Evolutionary conservation across 164 flowering plant species (phyloP), one percentile per base, ranked within the genome.

Genomic region (Liriodendron chinense): DNA sequence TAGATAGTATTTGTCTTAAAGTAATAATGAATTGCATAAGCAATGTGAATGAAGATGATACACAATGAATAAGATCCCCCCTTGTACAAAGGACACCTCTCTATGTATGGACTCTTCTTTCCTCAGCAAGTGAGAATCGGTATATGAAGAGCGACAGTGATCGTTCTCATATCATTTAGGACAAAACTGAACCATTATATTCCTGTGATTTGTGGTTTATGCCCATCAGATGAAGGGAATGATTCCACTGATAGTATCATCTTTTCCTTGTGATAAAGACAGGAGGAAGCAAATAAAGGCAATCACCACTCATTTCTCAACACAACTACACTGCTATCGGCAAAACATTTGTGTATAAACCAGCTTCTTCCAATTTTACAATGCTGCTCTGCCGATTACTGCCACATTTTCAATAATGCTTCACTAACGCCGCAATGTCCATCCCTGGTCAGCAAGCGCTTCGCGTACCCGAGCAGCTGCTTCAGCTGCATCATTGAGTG

Each of bases 401-500:
- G 12, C 18, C 59, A 53, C 59, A 53, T 53, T 16, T 53, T 53
- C 43, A 34, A 34, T 34, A 34, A 34, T 34, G 43, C 43, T 34
- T 23, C 67, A 12, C 43, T 68, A 74, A 74, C 56, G 81, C 74
- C 89, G 86, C 74, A 91, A 65, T 75, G 84, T 88, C 96, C 94
- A 91, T 48, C 97, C 97, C 47, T 94, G 91, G 72, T 84, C 89
- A 1, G 94, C 86, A 66, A 93, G 83, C 22, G 91, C 93, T 83
- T 87, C 81, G 12, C 74, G 88, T 64, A 93, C 89, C 26, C 84
- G 83, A n/a, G 20, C 75, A 56, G 96, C 94, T 73, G 92, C 96
- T 72, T 91, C 96, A 64, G 90, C 92, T 24, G 93, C 89, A 75
- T 93, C 97, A 78, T 85, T 91, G 4, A 93, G 89, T 26, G 97